Evolutionary conservation across 345 rosid genomes (phyloP).

Genomic region (Diplotaxis tenuifolia): DNA sequence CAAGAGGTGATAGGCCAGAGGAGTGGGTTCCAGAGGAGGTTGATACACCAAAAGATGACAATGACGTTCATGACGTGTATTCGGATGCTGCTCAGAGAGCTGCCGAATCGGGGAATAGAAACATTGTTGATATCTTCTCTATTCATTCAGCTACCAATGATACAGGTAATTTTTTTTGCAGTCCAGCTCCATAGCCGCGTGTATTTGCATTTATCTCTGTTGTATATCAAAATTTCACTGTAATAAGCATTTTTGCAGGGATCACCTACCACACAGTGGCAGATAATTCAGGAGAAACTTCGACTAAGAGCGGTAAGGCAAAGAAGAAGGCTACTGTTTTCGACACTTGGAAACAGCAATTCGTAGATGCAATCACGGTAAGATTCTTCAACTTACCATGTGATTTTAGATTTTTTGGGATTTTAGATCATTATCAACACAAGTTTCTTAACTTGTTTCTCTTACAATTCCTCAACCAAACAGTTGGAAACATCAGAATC

Average conservation of each 20-base stretch:
- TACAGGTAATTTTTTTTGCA: slow-evolving; percentile 46
- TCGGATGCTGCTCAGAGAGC: slow-evolving; percentile 43
- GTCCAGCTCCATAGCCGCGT: background rate
- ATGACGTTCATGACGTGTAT: slow-evolving; percentile 41
- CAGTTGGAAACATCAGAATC: slow-evolving; percentile 68
- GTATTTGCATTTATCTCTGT: background rate
- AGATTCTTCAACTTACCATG: background rate
- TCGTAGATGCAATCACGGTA: slow-evolving; percentile 68
- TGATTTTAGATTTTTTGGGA: background rate
- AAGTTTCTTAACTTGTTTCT: background rate
- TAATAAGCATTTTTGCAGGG: slow-evolving; percentile 40
- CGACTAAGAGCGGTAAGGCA: slow-evolving; percentile 30
- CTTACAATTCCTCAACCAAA: slow-evolving; percentile 24
- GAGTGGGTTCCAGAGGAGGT: slow-evolving; percentile 92
- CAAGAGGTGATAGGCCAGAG: slow-evolving; percentile 79
- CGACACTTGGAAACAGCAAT: slow-evolving; percentile 73
- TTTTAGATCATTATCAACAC: background rate
- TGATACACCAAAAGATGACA: slow-evolving; percentile 33
- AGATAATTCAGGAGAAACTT: slow-evolving; percentile 42
- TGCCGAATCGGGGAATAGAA: slow-evolving; percentile 46
- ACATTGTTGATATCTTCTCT: slow-evolving; percentile 82
- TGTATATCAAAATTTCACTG: background rate
- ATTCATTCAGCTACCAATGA: slow-evolving; percentile 49
- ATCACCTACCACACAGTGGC: slow-evolving; percentile 50
- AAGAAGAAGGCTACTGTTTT: slow-evolving; percentile 39